Conservation (phyloP, 768 basidiomycete genomes). For the Termitomyces sp. region DNA sequence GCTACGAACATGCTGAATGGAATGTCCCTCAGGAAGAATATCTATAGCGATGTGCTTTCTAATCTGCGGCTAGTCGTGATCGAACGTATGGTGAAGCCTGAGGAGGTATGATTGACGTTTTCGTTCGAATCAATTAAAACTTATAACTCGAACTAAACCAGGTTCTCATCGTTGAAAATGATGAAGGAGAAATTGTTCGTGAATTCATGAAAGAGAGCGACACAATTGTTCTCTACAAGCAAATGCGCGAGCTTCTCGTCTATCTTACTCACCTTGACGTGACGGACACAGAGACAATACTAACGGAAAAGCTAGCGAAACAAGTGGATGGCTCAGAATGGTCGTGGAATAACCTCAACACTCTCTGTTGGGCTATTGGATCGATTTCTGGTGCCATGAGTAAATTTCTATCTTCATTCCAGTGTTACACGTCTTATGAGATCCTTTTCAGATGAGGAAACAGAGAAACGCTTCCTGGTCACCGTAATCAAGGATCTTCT, state of each 20-base stretch:
- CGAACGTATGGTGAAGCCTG: conserved; percentile 99
- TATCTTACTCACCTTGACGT: conserved; percentile 98
- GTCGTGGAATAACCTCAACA: conserved; percentile 99
- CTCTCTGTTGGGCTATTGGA: conserved; percentile 99
- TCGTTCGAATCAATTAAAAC: background rate
- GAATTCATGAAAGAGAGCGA: conserved; percentile 99
- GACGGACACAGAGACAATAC: conserved; percentile 91
- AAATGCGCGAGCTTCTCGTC: conserved; percentile 95
- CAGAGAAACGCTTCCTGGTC: conserved; percentile 97
- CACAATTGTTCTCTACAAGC: conserved; percentile 98
- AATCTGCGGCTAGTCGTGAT: conserved; percentile 95
- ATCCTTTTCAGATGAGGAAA: conserved; percentile 78
- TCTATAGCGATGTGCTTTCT: conserved; percentile 92
- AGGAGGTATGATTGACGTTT: conserved; percentile 64
- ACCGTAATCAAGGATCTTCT: conserved; percentile 98
- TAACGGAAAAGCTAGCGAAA: conserved; percentile 95
- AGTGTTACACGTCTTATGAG: background rate
- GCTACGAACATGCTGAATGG: conserved; percentile 69
- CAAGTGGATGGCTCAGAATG: conserved; percentile 98
- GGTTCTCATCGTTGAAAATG: conserved; percentile 98
- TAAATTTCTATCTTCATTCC: conserved; percentile 40
- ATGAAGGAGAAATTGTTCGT: conserved; percentile 98
- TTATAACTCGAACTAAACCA: conserved; percentile 25
- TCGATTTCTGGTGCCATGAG: conserved; percentile 99
- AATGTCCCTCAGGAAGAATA: conserved; percentile 85